phyloP scores from a whole-genome alignment of 768 basidiomycete genomes.

The Serendipita vermifera region DNA sequence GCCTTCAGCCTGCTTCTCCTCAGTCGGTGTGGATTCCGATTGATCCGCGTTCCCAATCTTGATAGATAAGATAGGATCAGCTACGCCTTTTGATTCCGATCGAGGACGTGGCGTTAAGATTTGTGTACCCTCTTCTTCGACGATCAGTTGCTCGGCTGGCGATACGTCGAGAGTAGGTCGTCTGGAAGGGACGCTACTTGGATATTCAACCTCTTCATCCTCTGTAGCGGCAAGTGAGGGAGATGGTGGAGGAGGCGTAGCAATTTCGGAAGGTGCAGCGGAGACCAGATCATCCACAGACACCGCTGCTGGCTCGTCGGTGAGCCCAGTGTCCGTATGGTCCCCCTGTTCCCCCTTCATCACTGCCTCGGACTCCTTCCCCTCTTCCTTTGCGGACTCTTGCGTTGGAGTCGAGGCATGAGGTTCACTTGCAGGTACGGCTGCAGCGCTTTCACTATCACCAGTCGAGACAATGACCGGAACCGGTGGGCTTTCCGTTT shows the following conservation, averaged over 20 bases:
- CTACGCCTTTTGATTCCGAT: neutral
- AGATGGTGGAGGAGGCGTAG: conserved; percentile 14
- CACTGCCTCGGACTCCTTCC: neutral
- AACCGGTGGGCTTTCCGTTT: neutral
- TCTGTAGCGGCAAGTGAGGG: neutral
- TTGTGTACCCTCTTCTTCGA: too few relatives aligned
- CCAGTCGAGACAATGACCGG: conserved; percentile 14
- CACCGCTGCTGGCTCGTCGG: too few relatives aligned
- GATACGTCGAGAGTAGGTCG: too few relatives aligned
- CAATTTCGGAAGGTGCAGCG: conserved; percentile 10
- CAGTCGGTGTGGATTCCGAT: too few relatives aligned
- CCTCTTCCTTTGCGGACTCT: neutral
- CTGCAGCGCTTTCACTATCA: conserved; percentile 18
- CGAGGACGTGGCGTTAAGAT: neutral
- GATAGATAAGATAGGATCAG: neutral
- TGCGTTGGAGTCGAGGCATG: neutral
- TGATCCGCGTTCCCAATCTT: neutral
- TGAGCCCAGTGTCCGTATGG: neutral
- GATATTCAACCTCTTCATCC: neutral
- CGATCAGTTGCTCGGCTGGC: too few relatives aligned
- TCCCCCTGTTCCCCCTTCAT: neutral
- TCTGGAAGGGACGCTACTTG: too few relatives aligned
- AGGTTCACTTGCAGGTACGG: neutral
- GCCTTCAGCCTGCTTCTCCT: neutral
- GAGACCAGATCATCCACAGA: conserved; percentile 13